phyloP scores from a whole-genome alignment of 371 early-diverging fungal genomes.

The Actinomortierella ambigua region DNA sequence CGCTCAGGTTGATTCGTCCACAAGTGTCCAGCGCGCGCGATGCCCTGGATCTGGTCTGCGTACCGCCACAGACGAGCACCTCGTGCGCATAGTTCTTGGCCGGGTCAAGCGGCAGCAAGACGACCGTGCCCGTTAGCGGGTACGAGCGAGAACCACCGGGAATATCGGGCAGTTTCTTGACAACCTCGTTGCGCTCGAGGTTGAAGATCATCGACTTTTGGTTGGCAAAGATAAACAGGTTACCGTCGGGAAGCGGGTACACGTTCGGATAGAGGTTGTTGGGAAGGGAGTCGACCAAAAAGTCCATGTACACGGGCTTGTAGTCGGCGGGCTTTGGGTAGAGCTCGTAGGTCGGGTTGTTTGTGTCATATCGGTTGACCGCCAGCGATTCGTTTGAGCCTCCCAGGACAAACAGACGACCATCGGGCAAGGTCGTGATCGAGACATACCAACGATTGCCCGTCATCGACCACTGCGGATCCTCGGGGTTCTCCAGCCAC shows the following conservation, averaged over 20 bases:
- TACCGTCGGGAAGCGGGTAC: slow-evolving; percentile 59
- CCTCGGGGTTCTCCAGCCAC: slow-evolving; percentile 46
- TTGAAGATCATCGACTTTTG: slow-evolving; percentile 60
- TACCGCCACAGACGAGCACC: slow-evolving; percentile 67
- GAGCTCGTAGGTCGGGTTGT: slow-evolving; percentile 52
- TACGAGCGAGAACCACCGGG: slow-evolving; percentile 63
- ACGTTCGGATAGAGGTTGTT: slow-evolving; percentile 56
- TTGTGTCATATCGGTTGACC: slow-evolving; percentile 53
- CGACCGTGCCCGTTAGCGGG: slow-evolving; percentile 62
- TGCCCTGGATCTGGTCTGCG: slow-evolving; percentile 46
- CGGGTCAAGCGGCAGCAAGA: slow-evolving; percentile 64
- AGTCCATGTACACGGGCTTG: slow-evolving; percentile 28
- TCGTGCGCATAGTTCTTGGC: slow-evolving; percentile 62
- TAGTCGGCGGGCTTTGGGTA: slow-evolving; percentile 34
- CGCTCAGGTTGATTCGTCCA: slow-evolving; percentile 58
- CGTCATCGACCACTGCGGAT: slow-evolving; percentile 36
- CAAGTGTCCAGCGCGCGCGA: slow-evolving; percentile 53
- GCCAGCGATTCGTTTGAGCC: slow-evolving; percentile 58
- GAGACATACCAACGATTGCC: slow-evolving; percentile 66
- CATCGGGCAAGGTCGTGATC: slow-evolving; percentile 61
- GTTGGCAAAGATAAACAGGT: slow-evolving; percentile 62
- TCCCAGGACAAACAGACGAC: slow-evolving; percentile 60
- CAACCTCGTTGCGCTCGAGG: slow-evolving; percentile 49
- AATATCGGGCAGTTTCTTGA: slow-evolving; percentile 53
- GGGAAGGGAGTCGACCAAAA: slow-evolving; percentile 42